Percentiles rank a stretch among this genome's conserved stretches.
Conservation (phyloP, 805 yeast genomes). For the Blastobotrys chiropterorum region DNA sequence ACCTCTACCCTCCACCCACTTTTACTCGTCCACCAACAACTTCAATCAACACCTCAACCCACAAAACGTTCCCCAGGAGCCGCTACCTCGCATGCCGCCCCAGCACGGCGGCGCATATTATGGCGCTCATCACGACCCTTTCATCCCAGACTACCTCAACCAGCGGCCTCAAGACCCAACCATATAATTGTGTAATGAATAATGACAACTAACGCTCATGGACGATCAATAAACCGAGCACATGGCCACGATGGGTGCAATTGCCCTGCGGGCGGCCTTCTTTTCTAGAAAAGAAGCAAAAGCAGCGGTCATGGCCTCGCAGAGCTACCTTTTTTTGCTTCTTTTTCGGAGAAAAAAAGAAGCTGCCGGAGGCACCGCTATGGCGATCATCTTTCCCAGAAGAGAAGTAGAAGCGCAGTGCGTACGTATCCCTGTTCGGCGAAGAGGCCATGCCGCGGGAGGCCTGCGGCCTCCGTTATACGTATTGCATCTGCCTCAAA, state of each 20-base stretch:
- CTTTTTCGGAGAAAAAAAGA: no score
- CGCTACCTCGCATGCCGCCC: slow-evolving; percentile 2
- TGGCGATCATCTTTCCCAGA: no score
- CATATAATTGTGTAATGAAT: neutral
- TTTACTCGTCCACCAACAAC: neutral
- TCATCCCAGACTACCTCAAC: slow-evolving; percentile 6
- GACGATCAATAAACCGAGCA: neutral
- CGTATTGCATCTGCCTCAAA: no score
- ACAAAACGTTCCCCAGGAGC: neutral
- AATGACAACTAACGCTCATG: neutral
- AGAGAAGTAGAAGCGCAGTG: no score
- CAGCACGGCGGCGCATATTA: slow-evolving; percentile 1
- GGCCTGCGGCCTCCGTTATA: no score
- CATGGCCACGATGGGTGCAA: no score
- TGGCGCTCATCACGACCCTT: slow-evolving; percentile 6
- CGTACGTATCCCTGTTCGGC: no score
- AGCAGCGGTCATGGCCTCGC: no score
- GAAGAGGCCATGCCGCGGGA: no score
- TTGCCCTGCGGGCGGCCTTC: neutral
- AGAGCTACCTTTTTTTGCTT: no score
- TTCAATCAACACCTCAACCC: neutral
- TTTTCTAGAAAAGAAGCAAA: neutral
- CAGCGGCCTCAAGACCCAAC: slow-evolving; percentile 3
- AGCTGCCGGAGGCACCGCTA: no score
- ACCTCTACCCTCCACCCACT: neutral